Conservation (phyloP, 352 stramenopile genomes). For the Globisporangium cylindrosporum region DNA sequence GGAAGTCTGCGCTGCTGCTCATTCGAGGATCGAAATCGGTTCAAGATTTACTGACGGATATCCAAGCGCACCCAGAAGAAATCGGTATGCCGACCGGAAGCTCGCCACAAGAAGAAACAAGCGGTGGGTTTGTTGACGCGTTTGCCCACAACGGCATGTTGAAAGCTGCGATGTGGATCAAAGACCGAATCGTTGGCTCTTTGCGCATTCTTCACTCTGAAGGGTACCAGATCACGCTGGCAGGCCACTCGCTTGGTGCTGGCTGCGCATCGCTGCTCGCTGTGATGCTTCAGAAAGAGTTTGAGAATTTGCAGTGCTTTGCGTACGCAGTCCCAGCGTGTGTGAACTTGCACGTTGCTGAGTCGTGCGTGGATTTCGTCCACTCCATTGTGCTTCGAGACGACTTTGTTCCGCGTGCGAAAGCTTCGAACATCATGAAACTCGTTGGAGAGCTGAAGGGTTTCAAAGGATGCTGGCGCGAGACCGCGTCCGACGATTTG, state of each 20-base stretch:
- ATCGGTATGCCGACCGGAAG: slow-evolving; percentile 47
- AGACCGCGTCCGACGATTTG: slow-evolving; percentile 76
- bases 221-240: slow-evolving; percentile 81
- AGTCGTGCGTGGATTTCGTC: slow-evolving; percentile 74
- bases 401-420: slow-evolving; percentile 81
- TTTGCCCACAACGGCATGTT: slow-evolving; percentile 88
- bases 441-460: slow-evolving; percentile 71
- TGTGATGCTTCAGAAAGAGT: slow-evolving; percentile 86
- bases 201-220: slow-evolving; percentile 68
- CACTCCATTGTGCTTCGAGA: slow-evolving; percentile 84
- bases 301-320: slow-evolving; percentile 77
- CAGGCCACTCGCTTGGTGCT: slow-evolving; percentile 77
- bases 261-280: slow-evolving; percentile 74
- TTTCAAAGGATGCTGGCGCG: slow-evolving; percentile 80
- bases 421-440: slow-evolving; percentile 80
- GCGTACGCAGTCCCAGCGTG: slow-evolving; percentile 85
- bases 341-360: slow-evolving; percentile 76
- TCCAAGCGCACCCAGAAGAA: slow-evolving; percentile 78
- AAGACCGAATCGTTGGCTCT: slow-evolving; percentile 74
- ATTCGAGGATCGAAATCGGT: slow-evolving; percentile 87
- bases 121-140: slow-evolving; percentile 76
- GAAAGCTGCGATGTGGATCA: slow-evolving; percentile 87
- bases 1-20: slow-evolving; percentile 72
- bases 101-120: slow-evolving; percentile 35
- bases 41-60: slow-evolving; percentile 83